These are phyloP conservation scores for Fusarium luffae DNA, from an alignment of 2,329 filamentous ascomycete genomes.

Conservation along the genomic window DNA sequence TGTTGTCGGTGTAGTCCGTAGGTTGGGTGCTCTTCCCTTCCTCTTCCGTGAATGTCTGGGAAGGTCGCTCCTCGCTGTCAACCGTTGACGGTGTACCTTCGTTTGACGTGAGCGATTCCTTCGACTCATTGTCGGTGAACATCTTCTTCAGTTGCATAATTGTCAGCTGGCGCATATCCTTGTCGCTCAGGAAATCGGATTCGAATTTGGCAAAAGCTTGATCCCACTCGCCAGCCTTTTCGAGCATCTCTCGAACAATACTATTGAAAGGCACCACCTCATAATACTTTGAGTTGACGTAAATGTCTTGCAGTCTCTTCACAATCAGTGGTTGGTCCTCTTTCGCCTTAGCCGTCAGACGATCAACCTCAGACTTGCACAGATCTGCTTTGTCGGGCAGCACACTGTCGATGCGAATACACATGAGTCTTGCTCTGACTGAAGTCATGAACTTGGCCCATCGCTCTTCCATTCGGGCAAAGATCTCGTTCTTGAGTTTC, in stretches of 20 bases:
- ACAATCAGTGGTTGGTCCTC: slow-evolving; percentile 83
- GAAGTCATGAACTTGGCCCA: slow-evolving; percentile 89
- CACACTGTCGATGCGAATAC: slow-evolving; percentile 92
- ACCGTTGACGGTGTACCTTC: slow-evolving; percentile 72
- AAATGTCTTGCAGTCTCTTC: slow-evolving; percentile 85
- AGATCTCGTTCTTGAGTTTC: slow-evolving; percentile 92
- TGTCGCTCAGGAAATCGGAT: slow-evolving; percentile 92
- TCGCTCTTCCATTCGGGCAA: slow-evolving; percentile 80
- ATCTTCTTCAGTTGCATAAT: slow-evolving; percentile 94
- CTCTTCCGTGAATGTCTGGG: slow-evolving; percentile 58
- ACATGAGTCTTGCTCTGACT: slow-evolving; percentile 83
- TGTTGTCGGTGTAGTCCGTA: slow-evolving; percentile 53
- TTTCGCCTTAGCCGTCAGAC: slow-evolving; percentile 79
- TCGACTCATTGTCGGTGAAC: slow-evolving; percentile 90
- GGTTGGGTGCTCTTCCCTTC: slow-evolving; percentile 61
- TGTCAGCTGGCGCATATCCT: slow-evolving; percentile 92
- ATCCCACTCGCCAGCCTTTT: slow-evolving; percentile 95
- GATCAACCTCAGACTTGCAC: slow-evolving; percentile 84
- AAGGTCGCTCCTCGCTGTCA: slow-evolving; percentile 60
- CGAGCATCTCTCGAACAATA: slow-evolving; percentile 88
- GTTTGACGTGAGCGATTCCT: slow-evolving; percentile 75
- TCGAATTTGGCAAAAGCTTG: slow-evolving; percentile 91
- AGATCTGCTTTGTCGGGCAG: slow-evolving; percentile 85
- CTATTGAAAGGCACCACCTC: slow-evolving; percentile 94
- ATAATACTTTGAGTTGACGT: slow-evolving; percentile 94